phyloP scores from a whole-genome alignment of 306 rosid genomes.

The Corylus heterophylla region DNA sequence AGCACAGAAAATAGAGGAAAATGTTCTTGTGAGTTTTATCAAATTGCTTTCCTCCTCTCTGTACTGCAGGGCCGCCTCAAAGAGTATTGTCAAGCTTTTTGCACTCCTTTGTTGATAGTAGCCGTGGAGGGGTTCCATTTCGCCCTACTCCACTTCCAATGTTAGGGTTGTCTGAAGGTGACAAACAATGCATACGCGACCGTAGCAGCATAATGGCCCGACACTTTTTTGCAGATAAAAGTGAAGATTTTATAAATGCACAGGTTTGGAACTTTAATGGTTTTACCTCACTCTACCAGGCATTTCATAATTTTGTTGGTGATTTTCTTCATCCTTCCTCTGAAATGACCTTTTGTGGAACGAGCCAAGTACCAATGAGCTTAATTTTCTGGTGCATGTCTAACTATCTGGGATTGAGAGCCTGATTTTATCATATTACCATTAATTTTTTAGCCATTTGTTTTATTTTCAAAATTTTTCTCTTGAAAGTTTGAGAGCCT shows the following conservation, averaged over 20 bases:
- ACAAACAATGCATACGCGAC: conserved; percentile 90
- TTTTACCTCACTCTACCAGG: neutral
- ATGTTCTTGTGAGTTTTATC: neutral
- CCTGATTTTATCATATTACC: neutral
- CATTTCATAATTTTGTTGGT: neutral
- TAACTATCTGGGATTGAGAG: neutral
- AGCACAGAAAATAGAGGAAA: neutral
- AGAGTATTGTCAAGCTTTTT: conserved; percentile 84
- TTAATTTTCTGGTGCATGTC: neutral
- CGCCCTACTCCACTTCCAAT: conserved; percentile 80
- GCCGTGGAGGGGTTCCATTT: conserved; percentile 90
- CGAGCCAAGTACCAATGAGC: neutral
- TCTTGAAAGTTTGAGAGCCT: neutral
- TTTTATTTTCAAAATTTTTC: neutral
- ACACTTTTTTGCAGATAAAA: conserved; percentile 91
- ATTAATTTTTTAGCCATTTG: neutral
- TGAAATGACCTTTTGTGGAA: conserved; percentile 1
- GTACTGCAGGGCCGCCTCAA: conserved; percentile 84
- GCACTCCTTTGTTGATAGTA: conserved; percentile 88
- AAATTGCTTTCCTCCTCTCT: conserved; percentile 23
- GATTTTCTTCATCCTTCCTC: neutral
- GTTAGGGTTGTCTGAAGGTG: conserved; percentile 90
- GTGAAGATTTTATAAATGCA: conserved; percentile 83
- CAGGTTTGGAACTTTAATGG: conserved; percentile 61
- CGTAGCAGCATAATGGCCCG: conserved; percentile 99